These are phyloP conservation scores for Teunomyces gatunensis DNA, from an alignment of 805 yeast species.

Conservation along the genomic window DNA sequence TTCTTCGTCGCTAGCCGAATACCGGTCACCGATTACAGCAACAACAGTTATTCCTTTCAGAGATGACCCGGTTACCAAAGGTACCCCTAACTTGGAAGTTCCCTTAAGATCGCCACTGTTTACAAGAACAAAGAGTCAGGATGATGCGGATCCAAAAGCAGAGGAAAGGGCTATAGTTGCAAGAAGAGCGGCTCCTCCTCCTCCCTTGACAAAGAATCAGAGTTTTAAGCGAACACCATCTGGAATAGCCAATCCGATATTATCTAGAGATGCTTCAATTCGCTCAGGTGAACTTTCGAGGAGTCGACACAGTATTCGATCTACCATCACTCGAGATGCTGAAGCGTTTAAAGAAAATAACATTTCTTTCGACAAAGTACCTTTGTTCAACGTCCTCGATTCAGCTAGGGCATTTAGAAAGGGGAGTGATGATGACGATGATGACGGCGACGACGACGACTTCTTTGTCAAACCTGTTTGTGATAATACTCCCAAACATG, in stretches of 20 bases:
- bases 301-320: slow-evolving; percentile 4
- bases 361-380: slow-evolving; percentile 74
- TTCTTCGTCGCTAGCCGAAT: slow-evolving; percentile 32
- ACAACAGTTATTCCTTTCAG: slow-evolving; percentile 29
- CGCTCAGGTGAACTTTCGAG: slow-evolving; percentile 4
- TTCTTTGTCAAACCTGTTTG: slow-evolving; percentile 17
- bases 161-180: slow-evolving; percentile 50
- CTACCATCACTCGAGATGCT: slow-evolving; percentile 8
- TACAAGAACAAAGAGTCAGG: neutral
- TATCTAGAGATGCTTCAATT: slow-evolving; percentile 1
- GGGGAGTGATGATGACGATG: slow-evolving; percentile 9
- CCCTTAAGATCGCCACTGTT: slow-evolving; percentile 1
- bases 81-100: neutral
- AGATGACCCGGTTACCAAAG: slow-evolving; percentile 15
- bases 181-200: slow-evolving; percentile 68
- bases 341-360: slow-evolving; percentile 70
- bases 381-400: slow-evolving; percentile 24
- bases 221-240: slow-evolving; percentile 11
- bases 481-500: slow-evolving; percentile 13
- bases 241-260: slow-evolving; percentile 1
- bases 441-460: slow-evolving; percentile 10
- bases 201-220: slow-evolving; percentile 40
- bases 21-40: slow-evolving; percentile 35
- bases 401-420: slow-evolving; percentile 18
- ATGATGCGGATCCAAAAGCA: slow-evolving; percentile 11